Percentiles rank a stretch among this genome's conserved stretches.
Evolutionary conservation across 371 early-diverging fungal species (phyloP).

Genomic region (Mucor saturninus): DNA sequence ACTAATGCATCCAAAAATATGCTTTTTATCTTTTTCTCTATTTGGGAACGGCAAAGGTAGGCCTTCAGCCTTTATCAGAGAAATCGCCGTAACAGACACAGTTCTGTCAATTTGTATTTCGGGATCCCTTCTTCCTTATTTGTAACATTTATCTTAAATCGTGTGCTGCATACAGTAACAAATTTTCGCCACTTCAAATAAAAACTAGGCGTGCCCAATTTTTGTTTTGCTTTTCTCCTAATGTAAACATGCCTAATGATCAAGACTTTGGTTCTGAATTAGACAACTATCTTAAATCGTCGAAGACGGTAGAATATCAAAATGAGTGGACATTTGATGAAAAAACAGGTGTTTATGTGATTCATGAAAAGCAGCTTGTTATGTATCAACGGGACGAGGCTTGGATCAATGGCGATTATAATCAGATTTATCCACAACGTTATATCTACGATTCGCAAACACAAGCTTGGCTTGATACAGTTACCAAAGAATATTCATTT

Average conservation of each 20-base stretch:
- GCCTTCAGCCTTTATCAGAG: no score
- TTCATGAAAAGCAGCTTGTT: conserved; percentile 18
- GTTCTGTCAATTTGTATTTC: not conserved
- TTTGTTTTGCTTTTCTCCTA: conserved; percentile 5
- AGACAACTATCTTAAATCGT: conserved; percentile 5
- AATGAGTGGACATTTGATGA: conserved; percentile 20
- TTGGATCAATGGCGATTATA: conserved; percentile 32
- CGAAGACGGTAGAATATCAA: conserved; percentile 1
- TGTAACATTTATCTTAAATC: no score
- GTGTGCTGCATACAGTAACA: no score
- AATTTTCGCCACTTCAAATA: no score
- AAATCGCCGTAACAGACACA: no score
- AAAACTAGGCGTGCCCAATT: no score
- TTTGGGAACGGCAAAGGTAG: no score
- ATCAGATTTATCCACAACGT: conserved; percentile 17
- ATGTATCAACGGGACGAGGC: conserved; percentile 20
- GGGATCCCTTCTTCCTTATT: no score
- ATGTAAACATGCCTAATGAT: conserved; percentile 15
- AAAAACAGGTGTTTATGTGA: conserved; percentile 18
- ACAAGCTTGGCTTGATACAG: conserved; percentile 41
- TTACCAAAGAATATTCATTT: conserved; percentile 31
- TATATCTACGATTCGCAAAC: conserved; percentile 38
- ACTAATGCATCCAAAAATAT: no score
- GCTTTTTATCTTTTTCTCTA: no score
- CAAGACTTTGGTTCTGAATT: conserved; percentile 16